Percentiles rank a stretch among this genome's conserved stretches.
Conservation (phyloP, 177 flowering plant genomes). For the Vitis hybrid region DNA sequence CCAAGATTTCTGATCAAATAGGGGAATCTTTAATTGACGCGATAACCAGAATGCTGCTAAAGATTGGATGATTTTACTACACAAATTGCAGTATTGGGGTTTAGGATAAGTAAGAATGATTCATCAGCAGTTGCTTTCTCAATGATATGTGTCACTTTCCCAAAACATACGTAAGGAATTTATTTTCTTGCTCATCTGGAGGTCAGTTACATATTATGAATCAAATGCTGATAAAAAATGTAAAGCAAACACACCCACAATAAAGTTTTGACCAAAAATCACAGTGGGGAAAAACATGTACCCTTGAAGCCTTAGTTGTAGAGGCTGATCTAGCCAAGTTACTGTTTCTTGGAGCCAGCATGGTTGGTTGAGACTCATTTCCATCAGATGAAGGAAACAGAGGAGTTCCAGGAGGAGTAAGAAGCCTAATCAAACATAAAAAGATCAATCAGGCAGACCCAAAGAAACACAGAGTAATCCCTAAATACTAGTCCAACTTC, state of each 20-base stretch:
- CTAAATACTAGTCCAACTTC: not conserved
- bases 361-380: conserved; percentile 45
- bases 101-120: too few relatives aligned
- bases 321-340: conserved; percentile 52
- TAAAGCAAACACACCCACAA: not conserved
- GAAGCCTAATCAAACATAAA: conserved; percentile 61
- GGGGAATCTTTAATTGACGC: too few relatives aligned
- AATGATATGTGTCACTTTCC: too few relatives aligned
- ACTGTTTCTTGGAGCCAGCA: conserved; percentile 53
- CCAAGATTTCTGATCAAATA: too few relatives aligned
- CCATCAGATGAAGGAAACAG: conserved; percentile 58
- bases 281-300: conserved; percentile 22
- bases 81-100: too few relatives aligned
- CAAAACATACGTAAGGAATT: too few relatives aligned
- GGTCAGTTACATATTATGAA: too few relatives aligned
- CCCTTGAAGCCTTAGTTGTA: conserved; percentile 79
- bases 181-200: too few relatives aligned
- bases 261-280: not conserved
- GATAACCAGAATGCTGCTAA: too few relatives aligned
- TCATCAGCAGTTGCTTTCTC: too few relatives aligned
- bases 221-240: not conserved
- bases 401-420: conserved; percentile 98
- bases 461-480: not conserved
- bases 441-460: not conserved
- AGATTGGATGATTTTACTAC: too few relatives aligned